Evolutionary conservation across 2,329 filamentous ascomycete species (phyloP).

Genomic region (Leptographium lundbergii): DNA sequence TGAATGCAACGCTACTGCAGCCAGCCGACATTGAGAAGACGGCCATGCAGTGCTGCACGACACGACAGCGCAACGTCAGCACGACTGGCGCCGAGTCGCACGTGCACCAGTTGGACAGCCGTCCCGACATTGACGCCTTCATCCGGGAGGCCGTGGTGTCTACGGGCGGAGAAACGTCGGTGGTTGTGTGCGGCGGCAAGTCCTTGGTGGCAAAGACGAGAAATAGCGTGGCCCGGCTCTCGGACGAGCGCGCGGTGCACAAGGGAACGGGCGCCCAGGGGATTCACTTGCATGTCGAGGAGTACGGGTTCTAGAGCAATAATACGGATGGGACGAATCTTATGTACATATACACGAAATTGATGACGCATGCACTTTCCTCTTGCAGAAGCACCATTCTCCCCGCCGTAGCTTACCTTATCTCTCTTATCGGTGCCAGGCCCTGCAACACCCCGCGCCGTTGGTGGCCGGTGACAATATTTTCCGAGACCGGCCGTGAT

Average conservation of each 20-base stretch:
- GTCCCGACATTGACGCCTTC: constrained; percentile 38
- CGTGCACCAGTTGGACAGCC: constrained; percentile 29
- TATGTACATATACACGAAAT: not conserved
- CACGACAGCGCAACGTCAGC: constrained; percentile 9
- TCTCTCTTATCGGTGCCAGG: not conserved
- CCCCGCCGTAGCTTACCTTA: not conserved
- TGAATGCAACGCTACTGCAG: not conserved
- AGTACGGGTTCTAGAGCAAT: constrained; percentile 28
- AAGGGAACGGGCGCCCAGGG: constrained; percentile 53
- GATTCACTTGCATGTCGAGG: constrained; percentile 47
- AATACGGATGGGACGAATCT: not conserved
- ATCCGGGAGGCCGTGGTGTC: constrained; percentile 42
- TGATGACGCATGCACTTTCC: not conserved
- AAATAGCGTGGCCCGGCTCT: constrained; percentile 41
- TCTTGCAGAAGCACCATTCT: not conserved
- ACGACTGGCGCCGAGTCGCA: constrained; percentile 23
- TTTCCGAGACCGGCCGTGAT: constrained; percentile 2
- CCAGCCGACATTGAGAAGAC: constrained; percentile 17
- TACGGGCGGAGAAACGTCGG: constrained; percentile 47
- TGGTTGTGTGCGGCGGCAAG: constrained; percentile 46
- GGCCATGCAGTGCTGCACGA: not conserved
- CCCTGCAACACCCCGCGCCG: not conserved
- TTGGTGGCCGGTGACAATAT: constrained; percentile 3
- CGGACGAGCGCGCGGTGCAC: constrained; percentile 49
- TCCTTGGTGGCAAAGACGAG: constrained; percentile 39